These are phyloP conservation scores for Dissophora globulifera DNA, from an alignment of 192 early-diverging fungal species.

Conservation along the genomic window DNA sequence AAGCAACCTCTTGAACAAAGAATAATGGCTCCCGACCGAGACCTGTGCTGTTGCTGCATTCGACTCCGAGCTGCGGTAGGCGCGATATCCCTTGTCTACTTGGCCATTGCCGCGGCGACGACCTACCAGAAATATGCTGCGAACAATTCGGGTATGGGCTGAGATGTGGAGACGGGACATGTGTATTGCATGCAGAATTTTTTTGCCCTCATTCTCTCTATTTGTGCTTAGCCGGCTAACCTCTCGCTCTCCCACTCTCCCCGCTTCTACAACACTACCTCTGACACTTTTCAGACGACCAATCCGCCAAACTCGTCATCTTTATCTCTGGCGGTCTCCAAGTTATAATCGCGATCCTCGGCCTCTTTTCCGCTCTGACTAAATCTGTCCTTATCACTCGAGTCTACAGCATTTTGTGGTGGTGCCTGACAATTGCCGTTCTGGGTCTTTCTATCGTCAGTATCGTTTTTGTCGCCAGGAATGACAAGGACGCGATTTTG, in stretches of 20 bases:
- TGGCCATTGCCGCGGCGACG: conserved; percentile 33
- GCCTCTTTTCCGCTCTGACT: conserved; percentile 26
- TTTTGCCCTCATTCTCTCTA: neutral
- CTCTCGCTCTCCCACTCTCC: neutral
- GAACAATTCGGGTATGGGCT: conserved; percentile 37
- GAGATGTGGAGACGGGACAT: too few relatives aligned
- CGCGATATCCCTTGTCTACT: conserved; percentile 32
- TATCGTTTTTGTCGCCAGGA: conserved; percentile 16
- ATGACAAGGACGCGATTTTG: conserved; percentile 24
- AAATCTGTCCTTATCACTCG: conserved; percentile 35
- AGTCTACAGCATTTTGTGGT: conserved; percentile 25
- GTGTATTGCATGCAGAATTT: too few relatives aligned
- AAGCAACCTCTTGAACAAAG: too few relatives aligned
- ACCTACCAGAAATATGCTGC: conserved; percentile 47
- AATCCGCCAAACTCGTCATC: conserved; percentile 32
- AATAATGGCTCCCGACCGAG: conserved; percentile 17
- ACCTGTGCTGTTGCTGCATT: conserved; percentile 50
- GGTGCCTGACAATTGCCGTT: conserved; percentile 27
- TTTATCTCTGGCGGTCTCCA: conserved; percentile 28
- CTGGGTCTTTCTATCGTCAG: conserved; percentile 36
- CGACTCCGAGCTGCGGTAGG: conserved; percentile 22
- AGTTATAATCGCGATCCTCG: conserved; percentile 25
- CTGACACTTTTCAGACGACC: conserved; percentile 10
- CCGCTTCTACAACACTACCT: neutral
- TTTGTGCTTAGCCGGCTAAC: neutral